Percentiles rank a stretch among this genome's conserved stretches.
Evolutionary conservation across 2,329 filamentous ascomycete species (phyloP).

Genomic region (Ophiostoma ips): DNA sequence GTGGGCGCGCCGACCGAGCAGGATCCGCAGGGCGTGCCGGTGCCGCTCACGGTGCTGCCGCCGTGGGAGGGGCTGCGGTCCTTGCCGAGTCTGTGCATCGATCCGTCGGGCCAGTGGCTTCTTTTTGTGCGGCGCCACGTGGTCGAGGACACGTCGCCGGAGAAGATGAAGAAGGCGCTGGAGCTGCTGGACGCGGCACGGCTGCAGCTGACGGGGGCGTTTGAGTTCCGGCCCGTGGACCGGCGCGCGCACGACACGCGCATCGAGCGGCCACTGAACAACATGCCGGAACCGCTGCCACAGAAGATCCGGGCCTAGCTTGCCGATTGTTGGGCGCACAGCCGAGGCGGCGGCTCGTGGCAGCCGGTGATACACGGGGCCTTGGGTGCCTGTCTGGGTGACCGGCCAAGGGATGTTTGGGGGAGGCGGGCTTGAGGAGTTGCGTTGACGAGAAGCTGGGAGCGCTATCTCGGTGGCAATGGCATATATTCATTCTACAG

Average conservation of each 20-base stretch:
- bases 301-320: not conserved
- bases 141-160: conserved; percentile 41
- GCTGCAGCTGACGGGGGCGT: conserved; percentile 35
- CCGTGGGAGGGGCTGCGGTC: conserved; percentile 30
- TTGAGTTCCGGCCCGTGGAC: conserved; percentile 38
- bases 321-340: not conserved
- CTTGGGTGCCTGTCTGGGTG: too few relatives aligned
- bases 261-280: conserved; percentile 16
- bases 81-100: conserved; percentile 23
- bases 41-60: conserved; percentile 27
- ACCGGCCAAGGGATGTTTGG: too few relatives aligned
- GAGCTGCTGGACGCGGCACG: conserved; percentile 34
- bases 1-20: not conserved
- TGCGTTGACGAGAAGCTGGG: too few relatives aligned
- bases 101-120: conserved; percentile 37
- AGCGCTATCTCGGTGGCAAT: too few relatives aligned
- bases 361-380: too few relatives aligned
- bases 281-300: not conserved
- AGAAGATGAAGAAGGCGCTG: conserved; percentile 40
- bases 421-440: too few relatives aligned
- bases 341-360: too few relatives aligned
- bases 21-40: conserved; percentile 14
- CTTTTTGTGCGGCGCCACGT: conserved; percentile 40
- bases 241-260: conserved; percentile 40
- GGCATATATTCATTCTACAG: too few relatives aligned